phyloP scores from a whole-genome alignment of 306 rosid species.

The Trifolium repens region DNA sequence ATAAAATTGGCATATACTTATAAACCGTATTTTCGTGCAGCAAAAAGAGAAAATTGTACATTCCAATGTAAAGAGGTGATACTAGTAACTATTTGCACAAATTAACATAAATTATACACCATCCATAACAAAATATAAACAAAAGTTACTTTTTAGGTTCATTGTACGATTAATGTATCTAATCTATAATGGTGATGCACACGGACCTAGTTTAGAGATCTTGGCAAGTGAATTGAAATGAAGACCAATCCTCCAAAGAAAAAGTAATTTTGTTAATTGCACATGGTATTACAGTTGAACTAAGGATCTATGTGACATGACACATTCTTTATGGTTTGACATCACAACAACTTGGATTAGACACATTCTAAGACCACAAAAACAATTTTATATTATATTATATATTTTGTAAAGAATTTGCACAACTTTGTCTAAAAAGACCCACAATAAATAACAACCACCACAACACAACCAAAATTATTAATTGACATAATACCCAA shows the following conservation, averaged over 20 bases:
- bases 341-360: background rate
- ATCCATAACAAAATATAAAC: no score
- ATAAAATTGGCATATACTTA: constrained; percentile 23
- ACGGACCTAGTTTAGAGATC: constrained; percentile 12
- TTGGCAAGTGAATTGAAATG: background rate
- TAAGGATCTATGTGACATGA: no score
- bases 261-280: background rate
- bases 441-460: background rate
- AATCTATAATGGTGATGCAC: background rate
- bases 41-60: constrained; percentile 16
- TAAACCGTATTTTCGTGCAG: constrained; percentile 4
- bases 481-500: background rate
- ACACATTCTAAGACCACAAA: background rate
- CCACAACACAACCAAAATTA: background rate
- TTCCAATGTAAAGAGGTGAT: background rate
- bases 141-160: no score
- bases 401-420: background rate
- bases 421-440: background rate
- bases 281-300: background rate
- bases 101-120: constrained; percentile 9
- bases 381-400: background rate
- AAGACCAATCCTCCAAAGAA: background rate
- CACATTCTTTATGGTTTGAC: background rate
- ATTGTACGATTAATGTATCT: no score
- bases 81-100: background rate